Evolutionary conservation across 148 eudicot genomes (phyloP), one percentile per base, ranked within the genome.

Genomic region (Camellia granthamiana): DNA sequence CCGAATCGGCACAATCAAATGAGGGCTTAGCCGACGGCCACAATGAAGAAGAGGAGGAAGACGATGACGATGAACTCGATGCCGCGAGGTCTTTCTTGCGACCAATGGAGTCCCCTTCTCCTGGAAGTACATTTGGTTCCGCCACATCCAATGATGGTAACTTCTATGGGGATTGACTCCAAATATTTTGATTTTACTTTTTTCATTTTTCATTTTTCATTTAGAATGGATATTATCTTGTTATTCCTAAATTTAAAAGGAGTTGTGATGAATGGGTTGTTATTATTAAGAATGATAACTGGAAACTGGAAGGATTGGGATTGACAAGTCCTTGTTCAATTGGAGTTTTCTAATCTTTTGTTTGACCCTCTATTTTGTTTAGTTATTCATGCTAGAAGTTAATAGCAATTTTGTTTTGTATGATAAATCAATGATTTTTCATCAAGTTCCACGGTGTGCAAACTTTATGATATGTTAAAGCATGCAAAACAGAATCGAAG

Each of bases 81-180:
- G 72, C n/a, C 7, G 52, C 77, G 75, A 66, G 75, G 68, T 59
- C 75, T 44, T 87, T 89, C 77, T 77, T 89, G 10, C 79, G 84
- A 9, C 88, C 88, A 0, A 12, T 83, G 19, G 88, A 82, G 46
- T 85, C 88, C n/a, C 88, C 90, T 67, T 88, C 90, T 56, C 81
- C 89, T 10, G 87, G 85, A 9, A 85, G 88, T 49, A 84, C 77
- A 18, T 21, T 80, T 65, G 89, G 87, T 30, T 87, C 91, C 13
- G 88, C 91, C 38, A 87, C 87, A 6, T 85, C 88, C 19, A 87
- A 83, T 78, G 91, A 89, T 76, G 89, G 91, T 19, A 75, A 79
- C 77, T 83, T 74, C 44, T 30, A 30, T 30, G 38, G 38, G 38
- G 38, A 30, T 30, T 30, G 38, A 55, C 12, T 55, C 14, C 11